A percentile compares a stretch with the other conserved stretches of the same genome.
phyloP scores from a whole-genome alignment of 352 stramenopile species.

The Pythium aquatile region DNA sequence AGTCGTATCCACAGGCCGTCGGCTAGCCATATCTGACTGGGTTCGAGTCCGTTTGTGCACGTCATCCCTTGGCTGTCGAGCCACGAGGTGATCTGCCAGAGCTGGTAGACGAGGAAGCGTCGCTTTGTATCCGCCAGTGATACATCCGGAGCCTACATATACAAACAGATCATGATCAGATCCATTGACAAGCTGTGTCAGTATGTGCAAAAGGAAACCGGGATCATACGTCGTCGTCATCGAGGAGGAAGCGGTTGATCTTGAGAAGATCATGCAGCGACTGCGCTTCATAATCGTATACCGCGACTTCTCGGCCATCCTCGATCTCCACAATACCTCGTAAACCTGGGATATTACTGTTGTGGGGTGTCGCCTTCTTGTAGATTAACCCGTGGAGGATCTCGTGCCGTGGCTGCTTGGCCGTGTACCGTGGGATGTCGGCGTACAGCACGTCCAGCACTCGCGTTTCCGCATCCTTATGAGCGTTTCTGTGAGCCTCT shows the following conservation, averaged over 20 bases:
- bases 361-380: conserved; percentile 29
- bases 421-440: conserved; percentile 43
- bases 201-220: background rate
- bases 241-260: conserved; percentile 61
- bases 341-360: conserved; percentile 35
- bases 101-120: conserved; percentile 68
- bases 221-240: conserved; percentile 34
- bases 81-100: conserved; percentile 44
- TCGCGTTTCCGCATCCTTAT: conserved; percentile 9
- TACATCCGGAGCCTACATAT: conserved; percentile 26
- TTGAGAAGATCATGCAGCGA: conserved; percentile 71
- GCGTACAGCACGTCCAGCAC: conserved; percentile 52
- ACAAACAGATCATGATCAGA: background rate
- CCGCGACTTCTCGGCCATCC: conserved; percentile 29
- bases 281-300: conserved; percentile 69
- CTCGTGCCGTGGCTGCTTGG: background rate
- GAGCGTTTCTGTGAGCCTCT: background rate
- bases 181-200: background rate
- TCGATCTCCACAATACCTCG: conserved; percentile 33
- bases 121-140: conserved; percentile 55
- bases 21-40: conserved; percentile 42
- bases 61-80: conserved; percentile 42
- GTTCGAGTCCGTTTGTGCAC: conserved; percentile 39
- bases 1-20: conserved; percentile 57
- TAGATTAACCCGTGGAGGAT: conserved; percentile 25